Percentiles rank a stretch among this genome's conserved stretches.
These are phyloP conservation scores for Yamadazyma olivae DNA, from an alignment of 805 yeast genomes.

Conservation along the genomic window DNA sequence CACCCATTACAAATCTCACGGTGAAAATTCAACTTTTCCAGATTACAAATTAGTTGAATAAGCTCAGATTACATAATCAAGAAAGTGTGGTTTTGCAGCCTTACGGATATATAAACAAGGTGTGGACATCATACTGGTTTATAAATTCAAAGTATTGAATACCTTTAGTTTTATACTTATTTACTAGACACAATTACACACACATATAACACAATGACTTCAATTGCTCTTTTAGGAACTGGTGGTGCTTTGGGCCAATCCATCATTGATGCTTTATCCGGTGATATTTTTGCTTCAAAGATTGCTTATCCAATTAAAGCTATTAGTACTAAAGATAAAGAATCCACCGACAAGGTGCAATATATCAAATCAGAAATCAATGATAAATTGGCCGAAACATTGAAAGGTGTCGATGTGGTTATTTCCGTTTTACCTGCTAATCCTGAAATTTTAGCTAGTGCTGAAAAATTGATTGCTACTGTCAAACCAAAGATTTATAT, in stretches of 20 bases:
- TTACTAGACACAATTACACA: no score
- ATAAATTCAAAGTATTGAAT: no score
- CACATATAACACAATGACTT: no score
- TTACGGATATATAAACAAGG: no score
- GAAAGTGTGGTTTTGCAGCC: no score
- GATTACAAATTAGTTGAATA: no score
- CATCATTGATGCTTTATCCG: conserved; percentile 41
- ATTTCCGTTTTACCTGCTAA: conserved; percentile 29
- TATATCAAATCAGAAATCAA: conserved; percentile 34
- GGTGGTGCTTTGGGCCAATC: conserved; percentile 53
- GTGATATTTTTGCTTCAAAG: conserved; percentile 34
- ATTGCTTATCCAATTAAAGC: conserved; percentile 48
- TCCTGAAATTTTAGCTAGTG: neutral
- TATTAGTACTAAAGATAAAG: conserved; percentile 42
- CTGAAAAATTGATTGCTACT: neutral
- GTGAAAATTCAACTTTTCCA: no score
- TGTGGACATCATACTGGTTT: no score
- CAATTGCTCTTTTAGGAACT: conserved; percentile 52
- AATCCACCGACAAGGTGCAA: conserved; percentile 33
- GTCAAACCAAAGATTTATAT: conserved; percentile 51
- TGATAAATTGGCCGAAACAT: conserved; percentile 28
- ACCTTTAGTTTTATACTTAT: no score
- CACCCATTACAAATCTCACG: no score
- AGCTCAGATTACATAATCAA: no score
- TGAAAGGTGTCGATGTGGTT: conserved; percentile 49